phyloP scores from a whole-genome alignment of 352 stramenopile species.

The Pythium guiyangense region DNA sequence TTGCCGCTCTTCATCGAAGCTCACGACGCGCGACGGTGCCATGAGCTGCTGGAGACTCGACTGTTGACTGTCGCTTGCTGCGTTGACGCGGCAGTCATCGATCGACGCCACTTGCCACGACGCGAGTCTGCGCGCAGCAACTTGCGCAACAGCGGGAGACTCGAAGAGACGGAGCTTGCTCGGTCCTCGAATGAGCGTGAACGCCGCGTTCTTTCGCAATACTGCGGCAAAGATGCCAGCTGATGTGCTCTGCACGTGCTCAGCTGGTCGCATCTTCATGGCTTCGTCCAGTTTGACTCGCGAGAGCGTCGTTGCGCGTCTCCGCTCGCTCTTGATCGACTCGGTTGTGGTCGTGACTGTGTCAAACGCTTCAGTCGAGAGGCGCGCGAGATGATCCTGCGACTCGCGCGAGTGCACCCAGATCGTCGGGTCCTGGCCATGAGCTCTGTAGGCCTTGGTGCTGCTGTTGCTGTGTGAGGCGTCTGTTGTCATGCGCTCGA shows the following conservation, averaged over 20 bases:
- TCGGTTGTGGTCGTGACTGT: too few relatives aligned
- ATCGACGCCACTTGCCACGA: constrained; percentile 1
- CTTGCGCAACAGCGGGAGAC: not conserved
- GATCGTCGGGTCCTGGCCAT: too few relatives aligned
- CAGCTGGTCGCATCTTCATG: not conserved
- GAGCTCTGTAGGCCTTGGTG: too few relatives aligned
- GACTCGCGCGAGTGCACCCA: too few relatives aligned
- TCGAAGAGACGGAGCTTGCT: constrained; percentile 4
- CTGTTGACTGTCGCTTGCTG: not conserved
- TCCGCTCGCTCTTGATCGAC: not conserved
- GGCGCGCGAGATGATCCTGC: too few relatives aligned
- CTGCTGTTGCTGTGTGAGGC: too few relatives aligned
- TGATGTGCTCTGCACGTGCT: not conserved
- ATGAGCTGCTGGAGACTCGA: constrained; percentile 1
- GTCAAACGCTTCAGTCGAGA: too few relatives aligned
- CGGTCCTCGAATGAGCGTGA: constrained; percentile 1
- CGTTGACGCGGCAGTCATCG: not conserved
- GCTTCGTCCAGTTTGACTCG: constrained; percentile 3
- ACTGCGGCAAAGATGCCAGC: constrained; percentile 1
- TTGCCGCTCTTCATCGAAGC: constrained; percentile 1
- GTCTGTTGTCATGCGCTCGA: too few relatives aligned
- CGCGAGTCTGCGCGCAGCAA: not conserved
- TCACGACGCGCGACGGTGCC: constrained; percentile 1
- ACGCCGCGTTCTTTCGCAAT: constrained; percentile 7
- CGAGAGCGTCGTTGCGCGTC: not conserved